Evolutionary conservation across 805 yeast genomes (phyloP), one percentile per base, ranked within the genome.

Genomic region (Dipodascus geniculatus): DNA sequence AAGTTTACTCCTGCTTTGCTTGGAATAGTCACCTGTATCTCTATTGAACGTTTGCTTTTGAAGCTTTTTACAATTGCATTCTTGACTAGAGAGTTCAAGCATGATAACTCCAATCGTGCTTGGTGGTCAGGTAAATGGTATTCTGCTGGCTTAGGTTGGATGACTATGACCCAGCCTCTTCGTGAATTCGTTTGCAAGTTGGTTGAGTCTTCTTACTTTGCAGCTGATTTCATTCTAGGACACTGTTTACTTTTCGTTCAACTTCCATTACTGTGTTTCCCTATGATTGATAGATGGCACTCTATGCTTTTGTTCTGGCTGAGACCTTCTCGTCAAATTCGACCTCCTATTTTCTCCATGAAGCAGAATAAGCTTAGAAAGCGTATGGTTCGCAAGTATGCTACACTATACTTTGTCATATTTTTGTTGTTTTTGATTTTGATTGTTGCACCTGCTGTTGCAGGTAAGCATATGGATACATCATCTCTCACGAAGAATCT

Each of bases 61-160:
- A 89, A 89, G 77, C 68, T 84, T 63, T 75, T 93, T 76, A 87
- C 96, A 8, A 74, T 84, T 53, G 71, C 81, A 60, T 74, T 83
- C 71, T 76, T 95, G 66, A 87, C 97, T 53, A 83, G 99, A 76
- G 99, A 93, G 74, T 89, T 89, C 77, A 88, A 88, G 82, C 87
- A 86, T 64, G 97, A 91, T 72, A 87, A 84, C 67, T 77, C 98
- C 42, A 93, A 93, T 75, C 85, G 95, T 63, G 98, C 99, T 24
- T 93, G 95, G 95, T 93, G 99, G 99, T 87, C 96, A 55, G 99
- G 99, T 78, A 90, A 89, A 73, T 93, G 99, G 99, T 89, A 90
- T 70, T 93, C 95, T 55, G 77, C 87, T 57, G 93, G 96, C 66
- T 73, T 91, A 71, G 99, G 98, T 56, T 82, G 83, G 81, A 81